Evolutionary conservation across 345 rosid species (phyloP).

Genomic region (thale cress (Arabidopsis thaliana)): DNA sequence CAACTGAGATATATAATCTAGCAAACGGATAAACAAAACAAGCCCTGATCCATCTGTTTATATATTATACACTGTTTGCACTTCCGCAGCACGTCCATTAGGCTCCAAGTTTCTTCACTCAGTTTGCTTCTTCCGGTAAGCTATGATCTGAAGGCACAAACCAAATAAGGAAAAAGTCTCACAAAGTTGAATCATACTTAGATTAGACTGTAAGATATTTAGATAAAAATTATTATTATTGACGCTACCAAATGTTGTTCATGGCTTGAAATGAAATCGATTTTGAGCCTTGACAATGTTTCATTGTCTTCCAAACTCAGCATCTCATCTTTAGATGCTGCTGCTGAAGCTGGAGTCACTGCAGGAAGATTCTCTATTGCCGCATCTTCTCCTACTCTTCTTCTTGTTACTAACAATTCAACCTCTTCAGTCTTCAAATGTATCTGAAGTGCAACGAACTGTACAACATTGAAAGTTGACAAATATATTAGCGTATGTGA

Average conservation of each 20-base stretch:
- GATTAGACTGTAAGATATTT: background rate
- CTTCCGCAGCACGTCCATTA: constrained; percentile 10
- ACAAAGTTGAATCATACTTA: constrained; percentile 25
- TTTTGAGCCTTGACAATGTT: constrained; percentile 38
- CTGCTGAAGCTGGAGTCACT: constrained; percentile 30
- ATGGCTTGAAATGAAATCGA: constrained; percentile 41
- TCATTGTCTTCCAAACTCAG: constrained; percentile 64
- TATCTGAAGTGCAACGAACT: constrained; percentile 79
- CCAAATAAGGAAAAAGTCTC: constrained; percentile 18
- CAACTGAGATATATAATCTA: constrained; percentile 35
- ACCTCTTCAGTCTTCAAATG: constrained; percentile 71
- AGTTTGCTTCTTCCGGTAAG: constrained; percentile 39
- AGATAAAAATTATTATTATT: background rate
- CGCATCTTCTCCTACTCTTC: constrained; percentile 41
- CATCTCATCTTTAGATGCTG: constrained; percentile 50
- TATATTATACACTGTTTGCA: constrained; percentile 28
- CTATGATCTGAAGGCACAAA: constrained; percentile 40
- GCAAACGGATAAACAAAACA: constrained; percentile 39
- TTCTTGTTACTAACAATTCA: constrained; percentile 62
- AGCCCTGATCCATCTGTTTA: constrained; percentile 34
- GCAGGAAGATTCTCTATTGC: constrained; percentile 28
- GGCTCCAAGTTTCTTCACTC: constrained; percentile 39
- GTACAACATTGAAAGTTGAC: constrained; percentile 34
- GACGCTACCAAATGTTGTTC: constrained; percentile 43
- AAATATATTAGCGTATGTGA: constrained; percentile 19